Percentiles rank a stretch among this genome's conserved stretches.
These are phyloP conservation scores for Berberis thunbergii DNA, from an alignment of 164 flowering plant species.

Conservation along the genomic window DNA sequence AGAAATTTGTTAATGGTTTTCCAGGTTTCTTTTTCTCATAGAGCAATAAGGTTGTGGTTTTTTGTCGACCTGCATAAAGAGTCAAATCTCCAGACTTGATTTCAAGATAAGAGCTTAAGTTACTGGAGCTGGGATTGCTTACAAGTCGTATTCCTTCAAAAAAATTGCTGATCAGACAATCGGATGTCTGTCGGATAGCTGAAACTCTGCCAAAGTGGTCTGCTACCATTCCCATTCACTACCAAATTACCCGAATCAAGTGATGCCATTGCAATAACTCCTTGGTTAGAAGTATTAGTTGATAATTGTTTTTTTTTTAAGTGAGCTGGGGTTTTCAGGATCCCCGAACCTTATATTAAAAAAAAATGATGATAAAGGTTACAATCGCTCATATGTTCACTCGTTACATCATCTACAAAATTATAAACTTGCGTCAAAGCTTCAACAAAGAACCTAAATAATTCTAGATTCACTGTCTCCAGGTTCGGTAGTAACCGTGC, in stretches of 20 bases:
- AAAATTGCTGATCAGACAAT: slow-evolving; percentile 34
- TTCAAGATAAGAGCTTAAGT: slow-evolving; percentile 22
- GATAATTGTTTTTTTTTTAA: too few relatives aligned
- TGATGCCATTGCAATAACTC: too few relatives aligned
- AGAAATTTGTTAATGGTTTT: slow-evolving; percentile 16
- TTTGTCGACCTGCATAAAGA: slow-evolving; percentile 31
- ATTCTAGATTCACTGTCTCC: too few relatives aligned
- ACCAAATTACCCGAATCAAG: slow-evolving; percentile 42
- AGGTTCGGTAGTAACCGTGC: too few relatives aligned
- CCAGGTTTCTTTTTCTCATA: slow-evolving; percentile 27
- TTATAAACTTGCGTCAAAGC: too few relatives aligned
- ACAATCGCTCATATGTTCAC: too few relatives aligned
- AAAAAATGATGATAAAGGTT: too few relatives aligned
- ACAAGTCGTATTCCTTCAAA: slow-evolving; percentile 34
- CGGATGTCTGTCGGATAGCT: slow-evolving; percentile 49
- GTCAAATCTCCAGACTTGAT: slow-evolving; percentile 39
- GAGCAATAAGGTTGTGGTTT: slow-evolving; percentile 51
- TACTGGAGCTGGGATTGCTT: slow-evolving; percentile 22
- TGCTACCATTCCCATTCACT: slow-evolving; percentile 17
- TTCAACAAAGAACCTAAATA: too few relatives aligned
- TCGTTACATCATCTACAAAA: too few relatives aligned
- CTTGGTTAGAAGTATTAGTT: too few relatives aligned
- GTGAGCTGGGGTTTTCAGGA: too few relatives aligned
- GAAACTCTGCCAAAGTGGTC: slow-evolving; percentile 47
- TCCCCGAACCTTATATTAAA: too few relatives aligned